These are phyloP conservation scores for Smithsoniella earleae DNA, from an alignment of 163 green algal genomes.

Conservation along the genomic window DNA sequence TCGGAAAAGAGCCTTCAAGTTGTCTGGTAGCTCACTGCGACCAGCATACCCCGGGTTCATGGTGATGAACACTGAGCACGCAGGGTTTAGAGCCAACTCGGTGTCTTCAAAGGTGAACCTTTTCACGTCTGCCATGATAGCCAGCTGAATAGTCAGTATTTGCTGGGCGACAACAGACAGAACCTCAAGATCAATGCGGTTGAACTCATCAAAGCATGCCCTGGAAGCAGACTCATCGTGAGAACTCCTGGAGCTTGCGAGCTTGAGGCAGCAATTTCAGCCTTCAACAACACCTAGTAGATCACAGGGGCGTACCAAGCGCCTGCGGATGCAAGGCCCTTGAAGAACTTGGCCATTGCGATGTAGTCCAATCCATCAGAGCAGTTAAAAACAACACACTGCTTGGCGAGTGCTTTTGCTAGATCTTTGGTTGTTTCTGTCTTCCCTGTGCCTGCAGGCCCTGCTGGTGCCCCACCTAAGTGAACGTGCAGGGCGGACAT, in stretches of 20 bases:
- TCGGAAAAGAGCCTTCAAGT: conserved; percentile 59
- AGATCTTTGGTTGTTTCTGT: conserved; percentile 72
- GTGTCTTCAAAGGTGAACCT: conserved; percentile 74
- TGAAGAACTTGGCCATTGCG: conserved; percentile 78
- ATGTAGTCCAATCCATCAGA: conserved; percentile 72
- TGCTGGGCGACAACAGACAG: conserved; percentile 66
- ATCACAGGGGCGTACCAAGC: conserved; percentile 53
- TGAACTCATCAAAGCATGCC: conserved; percentile 84
- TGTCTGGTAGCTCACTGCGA: conserved; percentile 45
- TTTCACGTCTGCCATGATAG: conserved; percentile 60
- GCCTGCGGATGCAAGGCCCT: conserved; percentile 58
- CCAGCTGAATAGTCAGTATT: conserved; percentile 73
- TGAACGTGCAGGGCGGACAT: conserved; percentile 74
- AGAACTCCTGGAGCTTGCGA: too few species aligned
- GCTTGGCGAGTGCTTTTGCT: conserved; percentile 70
- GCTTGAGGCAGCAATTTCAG: too few species aligned
- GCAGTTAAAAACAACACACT: conserved; percentile 78
- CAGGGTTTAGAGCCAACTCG: conserved; percentile 56
- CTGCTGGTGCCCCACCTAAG: conserved; percentile 66
- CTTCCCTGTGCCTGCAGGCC: conserved; percentile 61
- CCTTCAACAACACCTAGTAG: too few species aligned
- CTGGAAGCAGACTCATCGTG: too few species aligned
- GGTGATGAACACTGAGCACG: conserved; percentile 74
- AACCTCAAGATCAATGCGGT: conserved; percentile 74
- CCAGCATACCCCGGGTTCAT: conserved; percentile 82